Percentiles rank a stretch among this genome's conserved stretches.
phyloP scores from a whole-genome alignment of 169 alveolate species.

The Eimeria sp. region DNA sequence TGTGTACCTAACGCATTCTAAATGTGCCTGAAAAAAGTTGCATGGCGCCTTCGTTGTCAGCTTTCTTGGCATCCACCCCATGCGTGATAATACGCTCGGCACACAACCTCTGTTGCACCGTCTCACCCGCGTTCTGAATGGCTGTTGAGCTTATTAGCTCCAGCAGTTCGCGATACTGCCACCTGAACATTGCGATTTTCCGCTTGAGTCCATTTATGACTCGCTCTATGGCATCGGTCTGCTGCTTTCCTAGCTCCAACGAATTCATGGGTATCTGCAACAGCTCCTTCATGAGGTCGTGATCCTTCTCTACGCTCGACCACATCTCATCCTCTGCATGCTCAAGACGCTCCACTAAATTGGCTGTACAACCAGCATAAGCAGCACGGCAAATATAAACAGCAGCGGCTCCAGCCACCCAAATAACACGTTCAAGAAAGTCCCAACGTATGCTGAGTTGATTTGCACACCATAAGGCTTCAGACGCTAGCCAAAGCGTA shows the following conservation, averaged over 20 bases:
- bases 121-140: constrained; percentile 48
- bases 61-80: not conserved
- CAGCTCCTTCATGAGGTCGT: constrained; percentile 55
- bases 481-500: not conserved
- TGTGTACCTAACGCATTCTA: not conserved
- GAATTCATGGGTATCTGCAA: constrained; percentile 47
- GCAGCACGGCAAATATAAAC: not conserved
- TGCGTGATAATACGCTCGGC: not conserved
- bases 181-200: constrained; percentile 55
- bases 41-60: not conserved
- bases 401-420: not conserved
- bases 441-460: not conserved
- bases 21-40: not conserved
- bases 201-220: constrained; percentile 57
- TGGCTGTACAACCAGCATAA: not conserved
- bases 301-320: constrained; percentile 27
- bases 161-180: constrained; percentile 67
- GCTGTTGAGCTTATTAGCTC: constrained; percentile 70
- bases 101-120: not conserved
- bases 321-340: constrained; percentile 55
- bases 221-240: constrained; percentile 68
- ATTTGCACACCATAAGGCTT: not conserved
- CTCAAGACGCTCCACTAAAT: constrained; percentile 48
- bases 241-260: constrained; percentile 31
- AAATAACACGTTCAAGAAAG: not conserved